Evolutionary conservation across 2,329 filamentous ascomycete genomes (phyloP), one percentile per base, ranked within the genome.

Genomic region (Boeremia exigua): DNA sequence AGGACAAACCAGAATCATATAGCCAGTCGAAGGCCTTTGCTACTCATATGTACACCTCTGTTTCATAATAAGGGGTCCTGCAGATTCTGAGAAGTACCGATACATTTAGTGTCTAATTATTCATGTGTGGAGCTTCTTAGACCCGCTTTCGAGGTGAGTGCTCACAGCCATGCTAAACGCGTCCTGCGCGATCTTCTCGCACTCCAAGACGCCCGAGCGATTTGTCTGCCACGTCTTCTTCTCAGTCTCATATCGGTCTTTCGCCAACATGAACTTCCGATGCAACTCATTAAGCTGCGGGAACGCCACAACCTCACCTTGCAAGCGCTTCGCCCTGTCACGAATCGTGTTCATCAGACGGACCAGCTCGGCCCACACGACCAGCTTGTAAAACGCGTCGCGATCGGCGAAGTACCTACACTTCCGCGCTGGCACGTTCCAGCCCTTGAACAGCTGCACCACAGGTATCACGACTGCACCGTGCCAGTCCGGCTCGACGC

Each of bases 361-460:
- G 11, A 59, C 56, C 12, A 62, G 12, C 34, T 63, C 55, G 4
- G 59, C 61, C 55, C 55, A 65, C 2, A 52, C 51, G 1, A 63
- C 9, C 2, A 65, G 45, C 25, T 55, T 54, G 6, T 60, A 54
- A 12, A 62, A 63, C 1, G 44, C 36, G 6, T 59, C 55, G 11
- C 49, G 37, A 25, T 45, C 40, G 8, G 37, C 25, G 10, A 61
- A 60, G 17, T 54, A 59, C 11, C 29, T 32, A 14, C 39, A 54
- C 15, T 47, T 39, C 1, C 47, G 38, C 12, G 15, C 33, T 2
- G 45, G 29, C 4, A 34, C 12, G 3, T 49, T 57, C 58, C 59
- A 64, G 17, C 46, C 56, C 29, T 57, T 46, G 15, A 57, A 64
- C 2, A 61, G 36, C 7, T 47, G 14, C 8, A 57, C 27, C 0